Evolutionary conservation across 352 stramenopile genomes (phyloP).

Genomic region (Globisporangium irregulare): DNA sequence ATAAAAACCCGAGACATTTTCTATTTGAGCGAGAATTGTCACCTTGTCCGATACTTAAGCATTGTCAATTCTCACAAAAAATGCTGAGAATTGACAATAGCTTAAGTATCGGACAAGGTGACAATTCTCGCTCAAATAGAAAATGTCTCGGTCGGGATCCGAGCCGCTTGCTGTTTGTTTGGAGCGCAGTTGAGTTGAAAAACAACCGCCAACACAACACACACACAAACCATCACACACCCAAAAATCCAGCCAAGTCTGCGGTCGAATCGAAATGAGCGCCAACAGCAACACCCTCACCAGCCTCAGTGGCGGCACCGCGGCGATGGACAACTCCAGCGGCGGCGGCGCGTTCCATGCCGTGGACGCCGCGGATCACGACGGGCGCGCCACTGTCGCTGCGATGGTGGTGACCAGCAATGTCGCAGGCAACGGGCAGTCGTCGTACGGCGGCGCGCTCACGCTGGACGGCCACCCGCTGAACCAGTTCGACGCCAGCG

Average conservation of each 20-base stretch:
- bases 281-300: not conserved
- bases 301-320: not conserved
- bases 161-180: no score
- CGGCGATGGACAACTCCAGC: not conserved
- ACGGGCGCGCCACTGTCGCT: not conserved
- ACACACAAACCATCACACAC: not conserved
- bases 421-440: no score
- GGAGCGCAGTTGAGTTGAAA: no score
- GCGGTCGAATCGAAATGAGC: not conserved
- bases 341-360: not conserved
- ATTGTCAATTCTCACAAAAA: no score
- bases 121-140: no score
- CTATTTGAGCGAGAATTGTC: no score
- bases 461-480: constrained; percentile 9
- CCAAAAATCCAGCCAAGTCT: not conserved
- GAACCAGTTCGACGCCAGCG: constrained; percentile 9
- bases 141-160: no score
- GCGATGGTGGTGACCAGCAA: not conserved
- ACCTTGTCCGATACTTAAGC: no score
- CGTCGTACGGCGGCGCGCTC: constrained; percentile 3
- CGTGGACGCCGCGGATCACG: constrained; percentile 9
- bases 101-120: no score
- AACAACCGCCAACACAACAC: not conserved
- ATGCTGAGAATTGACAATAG: no score
- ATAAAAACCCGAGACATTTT: no score